Conservation (phyloP, 352 stramenopile genomes). For the Pythium rhizo-oryzae region DNA sequence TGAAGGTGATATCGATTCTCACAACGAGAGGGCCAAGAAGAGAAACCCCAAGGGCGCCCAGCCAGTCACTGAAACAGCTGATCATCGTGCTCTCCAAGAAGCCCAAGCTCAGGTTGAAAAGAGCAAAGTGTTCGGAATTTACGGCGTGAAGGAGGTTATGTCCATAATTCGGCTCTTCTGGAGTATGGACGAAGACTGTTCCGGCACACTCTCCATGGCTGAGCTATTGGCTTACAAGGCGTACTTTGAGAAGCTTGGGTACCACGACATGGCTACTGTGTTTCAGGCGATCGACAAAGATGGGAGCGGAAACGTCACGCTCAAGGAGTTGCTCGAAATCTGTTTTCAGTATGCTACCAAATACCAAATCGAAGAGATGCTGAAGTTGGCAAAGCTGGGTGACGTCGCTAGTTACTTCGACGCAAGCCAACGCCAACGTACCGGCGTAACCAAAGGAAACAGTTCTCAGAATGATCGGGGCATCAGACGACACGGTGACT, state of each 20-base stretch:
- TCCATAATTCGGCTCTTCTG: constrained; percentile 75
- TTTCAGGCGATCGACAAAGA: constrained; percentile 79
- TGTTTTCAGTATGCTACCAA: constrained; percentile 73
- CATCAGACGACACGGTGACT: neutral
- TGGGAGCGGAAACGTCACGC: constrained; percentile 52
- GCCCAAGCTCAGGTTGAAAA: constrained; percentile 32
- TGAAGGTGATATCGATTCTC: neutral
- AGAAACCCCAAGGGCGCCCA: neutral
- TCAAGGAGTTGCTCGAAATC: constrained; percentile 60
- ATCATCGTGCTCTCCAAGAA: constrained; percentile 10
- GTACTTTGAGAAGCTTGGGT: constrained; percentile 71
- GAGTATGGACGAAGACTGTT: constrained; percentile 71
- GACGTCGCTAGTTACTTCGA: constrained; percentile 54
- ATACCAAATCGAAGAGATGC: constrained; percentile 64
- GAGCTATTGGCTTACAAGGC: constrained; percentile 60
- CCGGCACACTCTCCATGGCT: constrained; percentile 50
- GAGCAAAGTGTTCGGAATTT: constrained; percentile 62
- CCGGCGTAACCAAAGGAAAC: neutral
- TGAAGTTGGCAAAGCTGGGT: constrained; percentile 69
- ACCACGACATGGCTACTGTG: constrained; percentile 58
- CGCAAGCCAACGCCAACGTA: constrained; percentile 7
- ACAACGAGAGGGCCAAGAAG: neutral
- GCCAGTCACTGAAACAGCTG: constrained; percentile 6
- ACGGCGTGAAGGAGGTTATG: constrained; percentile 73
- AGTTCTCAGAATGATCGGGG: neutral